These are phyloP conservation scores for Solanum boliviense DNA, from an alignment of 257 asterid species.

Conservation along the genomic window DNA sequence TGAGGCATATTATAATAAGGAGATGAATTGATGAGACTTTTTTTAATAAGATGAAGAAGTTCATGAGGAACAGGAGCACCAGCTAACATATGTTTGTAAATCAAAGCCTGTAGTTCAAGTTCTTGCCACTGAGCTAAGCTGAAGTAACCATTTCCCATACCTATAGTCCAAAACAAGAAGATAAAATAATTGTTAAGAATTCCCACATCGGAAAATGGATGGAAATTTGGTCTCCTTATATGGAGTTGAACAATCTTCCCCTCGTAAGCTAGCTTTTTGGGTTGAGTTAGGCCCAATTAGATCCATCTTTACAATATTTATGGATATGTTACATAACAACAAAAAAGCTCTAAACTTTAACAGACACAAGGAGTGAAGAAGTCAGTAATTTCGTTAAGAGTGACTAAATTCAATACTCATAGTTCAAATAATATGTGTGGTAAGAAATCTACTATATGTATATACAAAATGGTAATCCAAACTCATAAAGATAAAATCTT, in stretches of 20 bases:
- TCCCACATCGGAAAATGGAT: no score
- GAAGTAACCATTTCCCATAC: conserved; percentile 68
- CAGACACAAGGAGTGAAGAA: not conserved
- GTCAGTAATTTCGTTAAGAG: not conserved
- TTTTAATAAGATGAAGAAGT: conserved; percentile 63
- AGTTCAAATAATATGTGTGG: not conserved
- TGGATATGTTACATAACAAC: not conserved
- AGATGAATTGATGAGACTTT: conserved; percentile 44
- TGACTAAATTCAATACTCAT: not conserved
- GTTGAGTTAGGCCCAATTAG: no score
- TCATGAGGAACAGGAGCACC: conserved; percentile 77
- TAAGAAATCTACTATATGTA: not conserved
- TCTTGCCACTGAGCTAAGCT: conserved; percentile 92
- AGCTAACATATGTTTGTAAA: conserved; percentile 67
- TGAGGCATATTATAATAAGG: conserved; percentile 28
- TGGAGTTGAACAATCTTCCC: no score
- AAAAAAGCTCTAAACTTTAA: not conserved
- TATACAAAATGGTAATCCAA: not conserved
- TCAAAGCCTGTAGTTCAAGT: conserved; percentile 81
- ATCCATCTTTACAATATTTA: not conserved
- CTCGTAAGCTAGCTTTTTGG: no score
- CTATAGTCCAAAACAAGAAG: conserved; percentile 16
- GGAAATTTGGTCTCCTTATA: no score
- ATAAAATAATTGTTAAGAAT: not conserved
- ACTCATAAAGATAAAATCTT: not conserved